Base-by-base conservation (phyloP, 192 early-diverging fungal genomes). In the Coemansia sp. region DNA sequence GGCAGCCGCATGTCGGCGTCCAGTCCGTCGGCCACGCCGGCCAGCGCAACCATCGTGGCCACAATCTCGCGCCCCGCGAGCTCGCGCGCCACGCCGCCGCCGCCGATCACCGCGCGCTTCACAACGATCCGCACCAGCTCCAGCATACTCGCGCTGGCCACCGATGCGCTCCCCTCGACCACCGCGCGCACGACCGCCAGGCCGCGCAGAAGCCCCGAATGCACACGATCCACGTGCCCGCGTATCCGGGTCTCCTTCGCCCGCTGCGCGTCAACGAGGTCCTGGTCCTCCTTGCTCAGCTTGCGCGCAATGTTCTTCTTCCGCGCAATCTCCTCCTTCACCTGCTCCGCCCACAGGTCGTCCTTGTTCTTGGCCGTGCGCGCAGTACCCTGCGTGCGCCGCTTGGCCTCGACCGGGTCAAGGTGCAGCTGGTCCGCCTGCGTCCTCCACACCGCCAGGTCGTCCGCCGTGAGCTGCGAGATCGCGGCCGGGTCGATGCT, bases 231-330 rank as follows among this genome's bases (percentile, higher is more conserved):
- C 5, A 94, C 93, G 9, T 84, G 72, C 53, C 65, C 77, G 25
- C 96, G 88, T n/a, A 92, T 89, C 8, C 69, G 84, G 4, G 72
- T 64, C 74, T 98, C 96, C 64, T 90, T 90, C 25, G 79, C 86
- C 2, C 87, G 68, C 76, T 94, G 93, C 12, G 80, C 72, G 62
- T 92, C 84, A 7, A 93, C 86, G 11, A 90, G 76, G 37, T 85
- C 86, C 63, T 91, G 85, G 67, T 97, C 94, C 12, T 91, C 92
- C 44, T 66, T 53, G 67, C 45, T 77, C 43, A 65, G 68, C 68
- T 70, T 77, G 65, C 63, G 80, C 37, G 58, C 63, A 7, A 44
- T 57, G 58, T 56, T 56, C 44, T 56, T 66, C 64, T 74, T 74
- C 43, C 60, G 68, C 40, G 69, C 72, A 9, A 71, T 42, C 46